These are phyloP conservation scores for Neurospora sp. DNA, from an alignment of 495 filamentous ascomycete genomes.

Conservation along the genomic window DNA sequence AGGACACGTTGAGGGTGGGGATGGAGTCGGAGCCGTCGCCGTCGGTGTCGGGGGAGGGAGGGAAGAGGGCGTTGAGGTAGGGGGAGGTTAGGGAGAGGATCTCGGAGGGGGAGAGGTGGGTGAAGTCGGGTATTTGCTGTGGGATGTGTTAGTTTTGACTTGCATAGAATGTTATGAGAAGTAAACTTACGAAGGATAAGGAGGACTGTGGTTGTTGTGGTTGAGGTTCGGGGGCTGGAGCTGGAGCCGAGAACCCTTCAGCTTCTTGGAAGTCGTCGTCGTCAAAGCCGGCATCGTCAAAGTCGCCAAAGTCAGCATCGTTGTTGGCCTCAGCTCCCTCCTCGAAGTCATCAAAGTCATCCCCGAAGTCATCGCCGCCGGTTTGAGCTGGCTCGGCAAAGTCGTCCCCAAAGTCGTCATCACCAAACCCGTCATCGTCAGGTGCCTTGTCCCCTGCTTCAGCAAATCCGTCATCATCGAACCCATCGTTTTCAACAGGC, in stretches of 20 bases:
- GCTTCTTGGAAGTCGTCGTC: conserved; percentile 63
- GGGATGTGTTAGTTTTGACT: background rate
- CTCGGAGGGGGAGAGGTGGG: conserved; percentile 43
- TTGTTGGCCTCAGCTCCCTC: conserved; percentile 66
- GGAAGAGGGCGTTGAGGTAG: conserved; percentile 48
- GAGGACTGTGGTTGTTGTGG: conserved; percentile 24
- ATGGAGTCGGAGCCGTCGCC: conserved; percentile 21
- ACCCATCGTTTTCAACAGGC: background rate
- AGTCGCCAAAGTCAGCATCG: conserved; percentile 75
- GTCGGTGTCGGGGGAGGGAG: conserved; percentile 41
- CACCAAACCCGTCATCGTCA: conserved; percentile 13
- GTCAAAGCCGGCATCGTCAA: conserved; percentile 5
- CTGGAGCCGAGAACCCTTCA: conserved; percentile 36
- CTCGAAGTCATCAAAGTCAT: conserved; percentile 96
- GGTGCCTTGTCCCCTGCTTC: background rate
- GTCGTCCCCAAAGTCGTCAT: conserved; percentile 28
- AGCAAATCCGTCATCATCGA: background rate
- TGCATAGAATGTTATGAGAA: too few species aligned
- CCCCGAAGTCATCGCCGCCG: conserved; percentile 54
- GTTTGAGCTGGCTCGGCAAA: conserved; percentile 27
- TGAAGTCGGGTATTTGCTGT: conserved; percentile 65
- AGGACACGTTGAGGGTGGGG: conserved; percentile 15
- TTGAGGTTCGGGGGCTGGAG: conserved; percentile 33
- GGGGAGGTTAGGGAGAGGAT: conserved; percentile 40
- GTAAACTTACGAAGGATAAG: conserved; percentile 35